Evolutionary conservation across 1,284 basidiomycete genomes (phyloP).

Genomic region (Sanghuangporus weigelae): DNA sequence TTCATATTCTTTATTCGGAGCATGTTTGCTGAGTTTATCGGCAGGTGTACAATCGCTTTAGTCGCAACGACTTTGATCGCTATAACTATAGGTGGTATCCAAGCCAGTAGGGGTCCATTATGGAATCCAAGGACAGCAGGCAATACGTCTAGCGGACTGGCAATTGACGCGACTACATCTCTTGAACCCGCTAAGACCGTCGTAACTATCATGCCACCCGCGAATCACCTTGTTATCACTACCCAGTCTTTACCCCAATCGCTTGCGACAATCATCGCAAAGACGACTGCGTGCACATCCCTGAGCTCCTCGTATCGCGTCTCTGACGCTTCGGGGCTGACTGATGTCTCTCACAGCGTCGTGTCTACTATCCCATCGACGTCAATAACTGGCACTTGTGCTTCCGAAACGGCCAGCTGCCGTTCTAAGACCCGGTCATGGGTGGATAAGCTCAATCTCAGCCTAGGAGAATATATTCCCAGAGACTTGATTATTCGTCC

Average conservation of each 20-base stretch:
- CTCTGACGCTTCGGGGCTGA: not conserved
- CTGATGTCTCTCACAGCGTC: not conserved
- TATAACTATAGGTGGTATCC: conserved; percentile 8
- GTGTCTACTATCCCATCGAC: not conserved
- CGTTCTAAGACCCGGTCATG: not conserved
- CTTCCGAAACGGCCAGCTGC: not conserved
- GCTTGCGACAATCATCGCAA: conserved; percentile 3
- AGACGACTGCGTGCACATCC: not conserved
- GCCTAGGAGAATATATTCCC: conserved; percentile 3
- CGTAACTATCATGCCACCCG: not conserved
- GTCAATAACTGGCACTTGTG: not conserved
- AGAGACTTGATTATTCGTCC: conserved; percentile 16
- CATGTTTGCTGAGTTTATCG: not conserved
- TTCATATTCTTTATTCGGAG: not conserved
- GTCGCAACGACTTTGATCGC: conserved; percentile 10
- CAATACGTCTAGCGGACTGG: not conserved
- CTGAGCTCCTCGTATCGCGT: not conserved
- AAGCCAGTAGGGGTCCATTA: not conserved
- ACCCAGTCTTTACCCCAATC: not conserved
- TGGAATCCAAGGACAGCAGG: not conserved
- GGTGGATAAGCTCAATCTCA: conserved; percentile 8
- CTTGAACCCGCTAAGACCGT: not conserved
- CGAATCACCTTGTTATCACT: not conserved
- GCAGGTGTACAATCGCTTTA: conserved; percentile 14
- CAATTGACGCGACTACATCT: not conserved